Base-by-base conservation (phyloP, 345 rosid species). In the Hypericum perforatum region DNA sequence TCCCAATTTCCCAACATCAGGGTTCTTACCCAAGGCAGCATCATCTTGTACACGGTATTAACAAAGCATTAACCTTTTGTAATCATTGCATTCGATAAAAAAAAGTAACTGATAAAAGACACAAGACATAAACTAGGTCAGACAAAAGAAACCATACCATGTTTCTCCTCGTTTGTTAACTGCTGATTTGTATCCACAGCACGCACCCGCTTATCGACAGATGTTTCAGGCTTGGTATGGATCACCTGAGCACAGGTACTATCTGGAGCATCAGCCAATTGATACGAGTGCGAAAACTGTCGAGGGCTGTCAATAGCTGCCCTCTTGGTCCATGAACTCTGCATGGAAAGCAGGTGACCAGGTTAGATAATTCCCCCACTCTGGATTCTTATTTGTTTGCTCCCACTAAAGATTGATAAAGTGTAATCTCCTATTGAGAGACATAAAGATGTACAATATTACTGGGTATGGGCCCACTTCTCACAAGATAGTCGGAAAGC, bases 301-400 rank as follows among this genome's bases (percentile, higher is more conserved):
- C n/a, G 12, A 5, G 73, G 75, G 62, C 78, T 72, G 41, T 77
- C 73, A 37, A 68, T 65, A 58, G 72, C 78, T 15, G 76, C 78
- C 58, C 66, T 70, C 56, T 72, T 80, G 16, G 82, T 80, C 82
- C 82, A 77, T 58, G 80, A 80, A 59, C 76, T 77, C 86, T 80
- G 68, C 61, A 59, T 60, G 59, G 37, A 48, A 13, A 55, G 29
- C 39, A 56, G 16, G 6, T 10, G 8, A 14, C 22, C 15, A 8
- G 15, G 7, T 46, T 46, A 46, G 15, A n/a, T 13, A 12, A 13
- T 32, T 13, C 22, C 22, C 22, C 50, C 10, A 46, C 16, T n/a
- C 22, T 13, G 22, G 50, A 46, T 13, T 2, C 50, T 46, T 29
- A 46, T 13, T 32, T 13, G 7, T 7, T 9, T 13, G 5, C 8